phyloP scores from a whole-genome alignment of 73 alveolate species.

The Strombidium stylifer region DNA sequence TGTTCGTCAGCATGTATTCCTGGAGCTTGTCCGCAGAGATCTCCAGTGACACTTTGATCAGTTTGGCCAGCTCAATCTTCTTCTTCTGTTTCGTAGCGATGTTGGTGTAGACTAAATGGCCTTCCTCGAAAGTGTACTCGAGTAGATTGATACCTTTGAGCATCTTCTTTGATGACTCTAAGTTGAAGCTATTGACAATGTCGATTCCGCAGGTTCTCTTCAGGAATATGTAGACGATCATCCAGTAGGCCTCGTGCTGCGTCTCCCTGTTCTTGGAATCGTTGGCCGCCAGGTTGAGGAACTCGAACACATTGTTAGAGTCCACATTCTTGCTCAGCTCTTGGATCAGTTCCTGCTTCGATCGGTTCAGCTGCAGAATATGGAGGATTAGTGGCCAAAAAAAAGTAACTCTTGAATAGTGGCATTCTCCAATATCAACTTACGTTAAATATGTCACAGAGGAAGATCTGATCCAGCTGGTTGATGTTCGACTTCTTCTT shows the following conservation, averaged over 20 bases:
- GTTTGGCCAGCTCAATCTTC: constrained; percentile 2
- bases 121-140: constrained; percentile 16
- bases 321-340: constrained; percentile 27
- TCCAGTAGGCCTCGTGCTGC: constrained; percentile 45
- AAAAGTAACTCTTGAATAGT: background rate
- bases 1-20: background rate
- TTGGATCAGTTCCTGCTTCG: background rate
- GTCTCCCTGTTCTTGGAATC: constrained; percentile 33
- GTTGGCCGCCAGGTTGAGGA: constrained; percentile 15
- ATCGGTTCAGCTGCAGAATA: background rate
- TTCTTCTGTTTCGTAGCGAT: no score
- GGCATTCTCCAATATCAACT: background rate
- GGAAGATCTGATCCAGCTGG: no score
- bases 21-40: background rate
- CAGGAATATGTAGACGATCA: constrained; percentile 33
- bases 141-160: constrained; percentile 3
- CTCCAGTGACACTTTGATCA: background rate
- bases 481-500: no score
- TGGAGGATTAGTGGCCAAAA: background rate
- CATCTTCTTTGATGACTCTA: constrained; percentile 11
- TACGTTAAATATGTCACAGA: no score
- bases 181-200: constrained; percentile 10
- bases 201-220: constrained; percentile 34
- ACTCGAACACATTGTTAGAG: constrained; percentile 21
- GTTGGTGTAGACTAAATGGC: constrained; percentile 16